Evolutionary conservation across 805 yeast species (phyloP), one percentile per base, ranked within the genome.

Genomic region (Kluyveromyces wickerhamii): DNA sequence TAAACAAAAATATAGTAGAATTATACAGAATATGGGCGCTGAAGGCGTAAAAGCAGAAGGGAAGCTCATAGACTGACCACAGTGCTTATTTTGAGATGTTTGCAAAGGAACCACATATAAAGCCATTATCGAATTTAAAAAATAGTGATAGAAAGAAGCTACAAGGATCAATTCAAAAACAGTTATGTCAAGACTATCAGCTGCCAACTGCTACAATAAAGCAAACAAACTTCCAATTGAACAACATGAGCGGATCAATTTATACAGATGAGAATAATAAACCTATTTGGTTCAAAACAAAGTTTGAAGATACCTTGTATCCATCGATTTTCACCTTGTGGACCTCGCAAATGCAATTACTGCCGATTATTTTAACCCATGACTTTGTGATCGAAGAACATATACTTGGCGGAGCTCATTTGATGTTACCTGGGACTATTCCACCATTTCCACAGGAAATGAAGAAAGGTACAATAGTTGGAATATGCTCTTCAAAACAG

Each of bases 241-340:
- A 27, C 66, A 68, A 54, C 16, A 60, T 62, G n/a, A 60, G 60
- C 38, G 94, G 94, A 1, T 63, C 72, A 0, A 63, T 87, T 0
- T 86, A 74, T 53, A 73, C 76, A 12, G 79, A 79, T 45, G 74
- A 69, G 0, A 62, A 71, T 6, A 79, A 73, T 32, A 65, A 69
- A 4, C 95, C 96, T 0, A 51, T 79, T 0, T 86, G 89, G 83
- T 74, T 87, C 56, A 69, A 74, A 37, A 55, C 71, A 1, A 65
- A 76, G 38, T 80, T 77, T 51, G 65, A 69, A 2, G 64, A 59
- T 14, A 41, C 69, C 21, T 48, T 67, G 15, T 63, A 75, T 34
- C 97, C 98, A 0, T 74, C 95, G 0, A 60, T 84, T 1, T 82
- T 67, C 50, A 75, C 85, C 0, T 55, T 79, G 26, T 84, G 95